phyloP scores from a whole-genome alignment of 1,139 yeast genomes.

The Diutina catenulata region DNA sequence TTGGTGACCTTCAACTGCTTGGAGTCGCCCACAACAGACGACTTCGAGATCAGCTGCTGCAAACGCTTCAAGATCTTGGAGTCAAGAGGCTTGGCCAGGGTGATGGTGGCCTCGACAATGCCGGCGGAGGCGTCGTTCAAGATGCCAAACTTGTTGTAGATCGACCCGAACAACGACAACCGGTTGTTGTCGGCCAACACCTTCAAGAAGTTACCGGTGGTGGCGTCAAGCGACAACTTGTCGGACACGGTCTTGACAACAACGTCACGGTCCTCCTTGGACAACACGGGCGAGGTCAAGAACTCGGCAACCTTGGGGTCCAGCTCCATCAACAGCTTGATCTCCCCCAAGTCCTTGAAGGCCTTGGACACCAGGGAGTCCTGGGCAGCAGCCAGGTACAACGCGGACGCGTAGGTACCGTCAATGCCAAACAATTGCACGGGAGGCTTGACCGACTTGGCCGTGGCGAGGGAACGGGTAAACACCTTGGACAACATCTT shows the following conservation, averaged over 20 bases:
- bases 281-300: constrained; percentile 76
- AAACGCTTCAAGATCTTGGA: constrained; percentile 68
- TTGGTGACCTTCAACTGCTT: constrained; percentile 79
- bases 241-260: constrained; percentile 54
- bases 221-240: constrained; percentile 53
- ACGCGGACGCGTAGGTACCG: constrained; percentile 94
- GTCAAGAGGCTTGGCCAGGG: constrained; percentile 82
- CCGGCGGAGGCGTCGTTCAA: constrained; percentile 88
- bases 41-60: constrained; percentile 66
- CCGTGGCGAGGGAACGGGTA: constrained; percentile 60
- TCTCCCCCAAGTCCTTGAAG: constrained; percentile 49
- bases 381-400: constrained; percentile 86
- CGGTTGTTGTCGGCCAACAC: constrained; percentile 96
- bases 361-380: constrained; percentile 68
- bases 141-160: constrained; percentile 61
- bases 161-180: constrained; percentile 52
- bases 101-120: constrained; percentile 84
- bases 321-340: constrained; percentile 42
- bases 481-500: constrained; percentile 24
- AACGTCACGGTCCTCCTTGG: constrained; percentile 58
- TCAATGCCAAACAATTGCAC: constrained; percentile 91
- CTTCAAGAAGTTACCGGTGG: constrained; percentile 67
- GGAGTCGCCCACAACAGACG: constrained; percentile 74
- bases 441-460: constrained; percentile 65
- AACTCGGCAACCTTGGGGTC: constrained; percentile 55